Percentiles rank a stretch among this genome's conserved stretches.
Conservation (phyloP, 345 rosid species). For the Kandelia obovata region DNA sequence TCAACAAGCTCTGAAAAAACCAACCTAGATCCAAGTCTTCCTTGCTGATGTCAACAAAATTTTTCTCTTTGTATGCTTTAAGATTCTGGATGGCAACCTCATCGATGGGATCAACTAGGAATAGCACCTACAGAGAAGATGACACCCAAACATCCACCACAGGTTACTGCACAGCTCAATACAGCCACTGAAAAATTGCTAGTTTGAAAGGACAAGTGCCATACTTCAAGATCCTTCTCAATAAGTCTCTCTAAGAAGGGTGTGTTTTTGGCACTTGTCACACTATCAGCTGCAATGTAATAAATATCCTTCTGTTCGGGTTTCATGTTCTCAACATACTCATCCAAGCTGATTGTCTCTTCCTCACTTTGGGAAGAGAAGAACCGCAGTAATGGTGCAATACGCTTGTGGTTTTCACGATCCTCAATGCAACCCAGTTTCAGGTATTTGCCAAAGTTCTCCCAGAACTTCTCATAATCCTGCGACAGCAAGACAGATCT, state of each 20-base stretch:
- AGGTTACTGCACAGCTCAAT: background rate
- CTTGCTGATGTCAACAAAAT: conserved; percentile 93
- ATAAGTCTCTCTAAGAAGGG: conserved; percentile 93
- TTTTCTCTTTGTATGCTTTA: conserved; percentile 90
- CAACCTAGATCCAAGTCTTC: conserved; percentile 93
- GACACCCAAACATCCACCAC: conserved; percentile 10
- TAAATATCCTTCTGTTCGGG: conserved; percentile 89
- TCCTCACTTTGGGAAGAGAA: conserved; percentile 96
- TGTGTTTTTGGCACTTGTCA: conserved; percentile 79
- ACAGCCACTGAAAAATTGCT: conserved; percentile 6
- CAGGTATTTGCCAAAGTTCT: conserved; percentile 76
- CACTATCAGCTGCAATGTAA: conserved; percentile 85
- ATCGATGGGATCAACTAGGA: conserved; percentile 86
- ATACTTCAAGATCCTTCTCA: conserved; percentile 86
- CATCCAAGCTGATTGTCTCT: conserved; percentile 93
- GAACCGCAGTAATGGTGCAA: conserved; percentile 89
- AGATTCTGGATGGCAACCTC: conserved; percentile 90
- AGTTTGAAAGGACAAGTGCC: conserved; percentile 15
- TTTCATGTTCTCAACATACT: conserved; percentile 95
- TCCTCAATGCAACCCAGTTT: conserved; percentile 96
- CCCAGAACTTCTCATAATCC: conserved; percentile 99
- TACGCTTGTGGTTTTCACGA: conserved; percentile 94
- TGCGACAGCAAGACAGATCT: conserved; percentile 23
- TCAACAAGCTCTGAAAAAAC: conserved; percentile 14
- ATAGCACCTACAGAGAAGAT: conserved; percentile 52